phyloP scores from a whole-genome alignment of 2,329 filamentous ascomycete species.

The Fonsecaea multimorphosa region DNA sequence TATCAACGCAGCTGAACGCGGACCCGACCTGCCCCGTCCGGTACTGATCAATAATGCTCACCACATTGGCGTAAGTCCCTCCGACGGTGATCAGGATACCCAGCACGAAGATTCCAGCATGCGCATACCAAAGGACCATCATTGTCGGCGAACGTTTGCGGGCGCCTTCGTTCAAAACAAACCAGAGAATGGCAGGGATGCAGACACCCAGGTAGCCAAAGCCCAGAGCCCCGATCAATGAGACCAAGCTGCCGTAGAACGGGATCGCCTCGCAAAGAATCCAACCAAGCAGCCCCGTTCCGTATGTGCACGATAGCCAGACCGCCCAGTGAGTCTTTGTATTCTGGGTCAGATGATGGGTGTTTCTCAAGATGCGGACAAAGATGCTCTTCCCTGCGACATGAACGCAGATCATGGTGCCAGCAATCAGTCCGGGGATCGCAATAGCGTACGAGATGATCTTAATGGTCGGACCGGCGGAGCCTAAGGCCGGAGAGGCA shows the following conservation, averaged over 20 bases:
- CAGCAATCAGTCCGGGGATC: conserved; percentile 44
- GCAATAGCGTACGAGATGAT: conserved; percentile 54
- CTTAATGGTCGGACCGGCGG: conserved; percentile 52
- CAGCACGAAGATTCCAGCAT: conserved; percentile 52
- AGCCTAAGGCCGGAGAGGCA: conserved; percentile 56
- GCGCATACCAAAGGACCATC: conserved; percentile 49
- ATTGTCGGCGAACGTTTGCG: conserved; percentile 45
- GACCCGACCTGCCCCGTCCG: conserved; percentile 11
- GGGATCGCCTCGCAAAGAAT: conserved; percentile 60
- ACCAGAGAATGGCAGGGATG: conserved; percentile 59
- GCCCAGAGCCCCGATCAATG: conserved; percentile 57
- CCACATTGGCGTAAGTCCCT: conserved; percentile 49
- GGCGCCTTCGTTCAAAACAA: conserved; percentile 52
- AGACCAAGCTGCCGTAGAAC: conserved; percentile 60
- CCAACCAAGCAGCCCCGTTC: conserved; percentile 42
- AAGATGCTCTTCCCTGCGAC: conserved; percentile 63
- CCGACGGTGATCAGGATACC: conserved; percentile 55
- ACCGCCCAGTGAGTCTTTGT: conserved; percentile 58
- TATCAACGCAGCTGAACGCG: conserved; percentile 19
- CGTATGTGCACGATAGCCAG: conserved; percentile 49
- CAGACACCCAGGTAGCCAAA: conserved; percentile 59
- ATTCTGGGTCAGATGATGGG: conserved; percentile 58
- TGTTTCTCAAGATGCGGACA: conserved; percentile 60
- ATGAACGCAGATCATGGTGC: conserved; percentile 42
- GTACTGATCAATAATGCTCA: conserved; percentile 22